Evolutionary conservation across 2,329 filamentous ascomycete genomes (phyloP), one percentile per base, ranked within the genome.

Genomic region (Cucurbitaria berberidis): DNA sequence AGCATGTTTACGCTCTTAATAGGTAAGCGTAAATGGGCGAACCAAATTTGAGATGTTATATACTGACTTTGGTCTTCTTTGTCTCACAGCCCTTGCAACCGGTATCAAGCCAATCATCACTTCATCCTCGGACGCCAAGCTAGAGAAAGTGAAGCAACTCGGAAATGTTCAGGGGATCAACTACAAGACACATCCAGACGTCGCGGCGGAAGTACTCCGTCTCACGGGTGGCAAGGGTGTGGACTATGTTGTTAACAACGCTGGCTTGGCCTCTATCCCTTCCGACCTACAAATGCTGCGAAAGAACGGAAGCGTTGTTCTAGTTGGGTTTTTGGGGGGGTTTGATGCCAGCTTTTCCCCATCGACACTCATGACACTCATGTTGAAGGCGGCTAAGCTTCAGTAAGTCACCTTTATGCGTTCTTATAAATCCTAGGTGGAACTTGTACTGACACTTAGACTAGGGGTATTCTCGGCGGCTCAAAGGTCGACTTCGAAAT

Each of bases 401-500:
- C 50, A 67, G 65, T 67, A 40, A 56, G 66, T 59, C 21, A 3
- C 8, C 9, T 15, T 16, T 32, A 34, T 34, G 30, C 15, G 2
- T n/a, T 34, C 30, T 16, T 15, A 5, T 5, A 34, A 8, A 13
- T 34, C 13, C 6, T 10, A 34, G 30, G 13, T 16, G 3, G 5
- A 13, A 13, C 5, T 2, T 22, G 13, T 18, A 19, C 16, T 50
- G 11, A 50, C 41, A 27, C 27, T 19, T 22, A 22, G 10, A 16
- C 19, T 81, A 81, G 80, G 62, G 80, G 86, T 0, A 79, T 88
- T 9, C 63, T 85, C 24, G 86, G 85, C 63, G 86, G 86, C 0
- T 84, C 86, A 0, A 80, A 76, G 62, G 78, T 81, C 45, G 75
- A 81, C 29, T 82, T 74, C 30, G 72, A 76, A 51, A 70, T 69